These are phyloP conservation scores for Neoscytalidium dimidiatum DNA, from an alignment of 2,329 filamentous ascomycete genomes.

Conservation along the genomic window DNA sequence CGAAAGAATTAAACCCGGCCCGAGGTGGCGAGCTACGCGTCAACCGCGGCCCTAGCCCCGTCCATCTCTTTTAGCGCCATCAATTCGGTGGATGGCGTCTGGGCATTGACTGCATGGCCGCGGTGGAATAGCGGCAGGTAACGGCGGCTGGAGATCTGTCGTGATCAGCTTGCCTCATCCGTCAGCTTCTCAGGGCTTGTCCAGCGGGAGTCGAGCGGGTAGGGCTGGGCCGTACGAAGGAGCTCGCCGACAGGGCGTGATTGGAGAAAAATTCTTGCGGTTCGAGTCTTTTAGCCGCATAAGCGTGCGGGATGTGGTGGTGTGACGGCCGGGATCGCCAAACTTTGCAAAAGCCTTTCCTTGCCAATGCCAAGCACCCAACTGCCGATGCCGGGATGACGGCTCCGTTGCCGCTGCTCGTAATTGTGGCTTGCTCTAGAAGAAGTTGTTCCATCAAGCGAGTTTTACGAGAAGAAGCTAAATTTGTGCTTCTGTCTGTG, in stretches of 20 bases:
- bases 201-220: background rate
- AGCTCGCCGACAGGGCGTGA: conserved; percentile 2
- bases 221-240: background rate
- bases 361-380: background rate
- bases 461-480: too few species aligned
- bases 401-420: background rate
- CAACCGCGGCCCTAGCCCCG: background rate
- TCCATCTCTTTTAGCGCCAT: background rate
- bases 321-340: background rate
- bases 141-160: background rate
- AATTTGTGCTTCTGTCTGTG: too few species aligned
- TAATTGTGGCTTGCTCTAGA: too few species aligned
- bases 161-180: conserved; percentile 1
- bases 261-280: conserved; percentile 6
- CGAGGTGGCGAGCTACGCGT: conserved; percentile 14
- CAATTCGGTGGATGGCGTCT: background rate
- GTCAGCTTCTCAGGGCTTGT: background rate
- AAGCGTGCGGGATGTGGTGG: conserved; percentile 8
- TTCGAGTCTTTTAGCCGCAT: background rate
- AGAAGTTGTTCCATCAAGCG: too few species aligned
- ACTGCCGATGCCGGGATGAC: background rate
- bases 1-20: conserved; percentile 5
- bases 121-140: background rate
- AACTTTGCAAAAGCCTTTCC: background rate
- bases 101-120: background rate